Base-by-base conservation (phyloP, 768 basidiomycete genomes). In the Boletus subcaerulescens region DNA sequence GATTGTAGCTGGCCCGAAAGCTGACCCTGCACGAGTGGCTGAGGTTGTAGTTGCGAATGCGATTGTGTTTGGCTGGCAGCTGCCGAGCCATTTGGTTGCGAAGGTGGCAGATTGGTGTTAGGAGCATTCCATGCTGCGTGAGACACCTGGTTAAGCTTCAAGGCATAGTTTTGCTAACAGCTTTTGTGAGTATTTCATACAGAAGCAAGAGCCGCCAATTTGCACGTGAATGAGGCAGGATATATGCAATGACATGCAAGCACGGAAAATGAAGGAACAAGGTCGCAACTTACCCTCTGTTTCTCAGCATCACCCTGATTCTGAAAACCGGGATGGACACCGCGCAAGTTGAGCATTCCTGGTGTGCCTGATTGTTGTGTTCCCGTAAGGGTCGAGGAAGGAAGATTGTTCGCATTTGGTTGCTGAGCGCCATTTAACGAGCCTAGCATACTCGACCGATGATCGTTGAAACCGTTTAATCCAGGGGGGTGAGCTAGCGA, bases 71-170 rank as follows among this genome's bases (percentile, higher is more conserved):
- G 67, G 26, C 57, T 45, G 6, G 38, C 18, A 17, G 65, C 65
- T 15, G 61, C 57, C 53, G 55, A 65, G 53, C 58, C 72, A 55
- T 55, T 69, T 44, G 63, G 67, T 48, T 68, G 67, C 10, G 67
- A 68, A 9, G 68, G 63, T 13, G 67, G 65, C 22, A 79, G 71
- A 58, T 78, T 81, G 43, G 75, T 73, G 60, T 76, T 81, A 7
- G 85, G 74, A 18, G 81, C 82, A 55, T 77, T 83, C 86, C 86
- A 88, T 44, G 85, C 84, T 8, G 81, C 81, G 55, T 82, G 81
- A 0, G 78, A 77, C 45, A 77, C 77, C 63, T 81, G 83, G 60
- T 81, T 86, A 57, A 85, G 76, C 71, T 89, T 88, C 65, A 84
- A 70, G 45, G 81, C 72, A 65, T 80, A 83, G 66, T 82, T 80